Percentiles rank a stretch among this genome's conserved stretches.
Evolutionary conservation across 1,284 basidiomycete species (phyloP).

Genomic region (Leccinum pachyderme): DNA sequence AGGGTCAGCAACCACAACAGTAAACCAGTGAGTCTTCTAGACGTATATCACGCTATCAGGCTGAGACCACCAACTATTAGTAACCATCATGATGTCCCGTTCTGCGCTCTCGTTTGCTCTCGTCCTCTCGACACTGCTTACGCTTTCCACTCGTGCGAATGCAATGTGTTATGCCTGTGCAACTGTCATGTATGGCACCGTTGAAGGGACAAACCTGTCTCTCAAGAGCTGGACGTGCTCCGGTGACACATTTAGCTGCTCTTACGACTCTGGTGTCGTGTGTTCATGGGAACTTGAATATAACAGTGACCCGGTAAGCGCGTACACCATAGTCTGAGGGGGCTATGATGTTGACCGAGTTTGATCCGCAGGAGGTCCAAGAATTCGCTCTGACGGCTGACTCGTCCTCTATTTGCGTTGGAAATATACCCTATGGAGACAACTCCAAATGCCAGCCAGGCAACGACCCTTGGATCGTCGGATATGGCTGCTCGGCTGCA

Average conservation of each 20-base stretch:
- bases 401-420: slow-evolving; percentile 11
- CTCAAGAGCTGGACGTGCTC: slow-evolving; percentile 20
- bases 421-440: slow-evolving; percentile 2
- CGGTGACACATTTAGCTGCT: slow-evolving; percentile 11
- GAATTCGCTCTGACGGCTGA: slow-evolving; percentile 4
- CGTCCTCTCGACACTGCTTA: slow-evolving; percentile 7
- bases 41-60: neutral
- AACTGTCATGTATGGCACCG: slow-evolving; percentile 13
- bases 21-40: too few relatives aligned
- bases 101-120: neutral
- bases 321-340: too few relatives aligned
- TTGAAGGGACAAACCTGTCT: slow-evolving; percentile 6
- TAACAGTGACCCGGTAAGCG: too few relatives aligned
- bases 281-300: too few relatives aligned
- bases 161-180: slow-evolving; percentile 9
- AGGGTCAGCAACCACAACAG: neutral
- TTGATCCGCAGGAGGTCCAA: too few relatives aligned
- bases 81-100: slow-evolving; percentile 5
- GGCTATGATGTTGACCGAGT: too few relatives aligned
- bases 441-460: slow-evolving; percentile 10
- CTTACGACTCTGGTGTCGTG: neutral
- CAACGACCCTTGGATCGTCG: slow-evolving; percentile 20
- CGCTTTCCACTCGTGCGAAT: slow-evolving; percentile 2
- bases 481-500: slow-evolving; percentile 8
- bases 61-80: too few relatives aligned